Base-by-base conservation (phyloP, 345 rosid species). In the Balakata baccata region DNA sequence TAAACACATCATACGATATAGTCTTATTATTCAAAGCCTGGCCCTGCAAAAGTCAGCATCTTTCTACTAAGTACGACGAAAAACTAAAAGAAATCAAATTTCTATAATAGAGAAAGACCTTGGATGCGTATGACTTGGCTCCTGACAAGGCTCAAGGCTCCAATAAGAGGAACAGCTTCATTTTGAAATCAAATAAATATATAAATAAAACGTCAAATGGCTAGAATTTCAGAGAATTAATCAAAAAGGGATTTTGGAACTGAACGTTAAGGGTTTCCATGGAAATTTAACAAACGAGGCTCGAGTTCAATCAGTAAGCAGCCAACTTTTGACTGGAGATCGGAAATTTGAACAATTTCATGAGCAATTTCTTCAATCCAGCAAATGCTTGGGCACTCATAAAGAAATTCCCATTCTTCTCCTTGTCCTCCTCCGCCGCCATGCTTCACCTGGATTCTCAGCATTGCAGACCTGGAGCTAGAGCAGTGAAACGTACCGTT, bases 391-490 rank as follows among this genome's bases (percentile, higher is more conserved):
- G 14, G 17, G 12, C 65, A 61, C 17, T 61, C 43, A 20, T 61
- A 61, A 2, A 61, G 41, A 61, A 61, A 61, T 38, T 61, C 65
- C 43, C 9, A 2, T 13, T 60, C 64, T 43, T 43, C 46, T 8
- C 47, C 47, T 43, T 29, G 39, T 54, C 20, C 18, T 20, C 10
- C 8, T 54, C 59, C 25, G 6, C 58, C 63, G 56, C 20, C 51
- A 39, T 45, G 74, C 39, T 71, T 59, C 57, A 29, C 45, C 62
- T 59, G 66, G 23, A 59, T 71, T 60, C 66, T 58, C 54, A 23
- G 58, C 65, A 56, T 58, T 43, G 29, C 65, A 61, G 11, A 41
- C 7, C 23, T 13, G 5, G 5, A 7, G 49, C 23, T 11, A 54
- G 13, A 45, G 11, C 1, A 7, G 14, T 9, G 0, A 43, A 22